Conservation (phyloP, 208 protist genomes). For the Kentomonas sorsogonicus region DNA sequence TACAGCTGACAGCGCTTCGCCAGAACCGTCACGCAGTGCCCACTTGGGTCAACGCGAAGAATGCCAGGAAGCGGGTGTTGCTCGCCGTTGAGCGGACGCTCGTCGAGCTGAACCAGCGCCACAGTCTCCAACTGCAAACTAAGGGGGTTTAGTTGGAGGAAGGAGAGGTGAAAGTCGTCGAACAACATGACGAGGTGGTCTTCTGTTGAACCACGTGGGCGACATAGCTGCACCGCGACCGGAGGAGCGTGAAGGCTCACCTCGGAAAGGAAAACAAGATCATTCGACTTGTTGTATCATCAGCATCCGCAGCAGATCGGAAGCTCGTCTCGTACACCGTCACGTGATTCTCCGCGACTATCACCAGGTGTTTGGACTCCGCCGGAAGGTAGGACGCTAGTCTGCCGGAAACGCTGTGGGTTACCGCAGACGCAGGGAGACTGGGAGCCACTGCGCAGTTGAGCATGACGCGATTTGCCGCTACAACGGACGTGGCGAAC, state of each 20-base stretch:
- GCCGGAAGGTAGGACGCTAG: conserved; percentile 35
- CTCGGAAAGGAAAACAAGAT: conserved; percentile 16
- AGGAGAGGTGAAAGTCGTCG: conserved; percentile 82
- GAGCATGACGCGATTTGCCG: conserved; percentile 39
- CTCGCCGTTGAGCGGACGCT: conserved; percentile 34
- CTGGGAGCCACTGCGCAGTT: conserved; percentile 66
- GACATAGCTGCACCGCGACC: conserved; percentile 38
- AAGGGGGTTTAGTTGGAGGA: conserved; percentile 66
- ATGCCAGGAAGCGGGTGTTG: conserved; percentile 42
- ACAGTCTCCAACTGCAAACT: conserved; percentile 59
- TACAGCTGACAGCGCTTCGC: conserved; percentile 64
- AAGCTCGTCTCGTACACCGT: conserved; percentile 43
- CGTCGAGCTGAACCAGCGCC: conserved; percentile 74
- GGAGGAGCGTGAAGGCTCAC: conserved; percentile 61
- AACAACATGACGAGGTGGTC: conserved; percentile 75
- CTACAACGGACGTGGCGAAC: too few relatives aligned
- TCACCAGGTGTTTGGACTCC: conserved; percentile 44
- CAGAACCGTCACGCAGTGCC: conserved; percentile 58
- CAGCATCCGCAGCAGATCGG: background rate
- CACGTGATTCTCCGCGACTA: conserved; percentile 65
- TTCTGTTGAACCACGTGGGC: conserved; percentile 34
- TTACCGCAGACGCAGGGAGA: conserved; percentile 65
- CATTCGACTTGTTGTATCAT: background rate
- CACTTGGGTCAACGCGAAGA: conserved; percentile 65
- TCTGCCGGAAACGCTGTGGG: conserved; percentile 63